phyloP scores from a whole-genome alignment of 2,329 filamentous ascomycete genomes.

The Aspergillus phoenicis region DNA sequence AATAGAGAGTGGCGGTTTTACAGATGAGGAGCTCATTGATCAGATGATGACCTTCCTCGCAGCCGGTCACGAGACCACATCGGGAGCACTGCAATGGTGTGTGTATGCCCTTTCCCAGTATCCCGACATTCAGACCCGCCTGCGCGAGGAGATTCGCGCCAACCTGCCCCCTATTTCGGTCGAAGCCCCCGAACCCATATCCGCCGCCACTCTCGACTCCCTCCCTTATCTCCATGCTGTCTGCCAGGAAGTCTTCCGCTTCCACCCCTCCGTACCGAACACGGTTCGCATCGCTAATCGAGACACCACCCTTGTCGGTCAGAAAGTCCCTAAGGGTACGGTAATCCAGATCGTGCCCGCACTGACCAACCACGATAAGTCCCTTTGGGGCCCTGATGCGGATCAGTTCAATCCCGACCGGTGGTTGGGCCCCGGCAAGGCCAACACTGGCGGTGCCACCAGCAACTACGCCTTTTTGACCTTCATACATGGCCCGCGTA shows the following conservation, averaged over 20 bases:
- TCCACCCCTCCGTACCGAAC: conserved; percentile 70
- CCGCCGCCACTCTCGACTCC: conserved; percentile 63
- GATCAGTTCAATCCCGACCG: conserved; percentile 76
- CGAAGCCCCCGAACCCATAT: conserved; percentile 66
- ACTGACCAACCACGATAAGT: conserved; percentile 69
- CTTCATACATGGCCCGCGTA: conserved; percentile 82
- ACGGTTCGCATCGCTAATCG: conserved; percentile 67
- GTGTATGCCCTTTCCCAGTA: conserved; percentile 69
- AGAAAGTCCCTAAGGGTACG: conserved; percentile 70
- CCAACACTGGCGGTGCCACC: conserved; percentile 69
- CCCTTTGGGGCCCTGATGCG: conserved; percentile 77
- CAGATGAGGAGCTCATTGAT: conserved; percentile 77
- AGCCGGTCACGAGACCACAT: conserved; percentile 79
- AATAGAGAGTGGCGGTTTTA: conserved; percentile 73
- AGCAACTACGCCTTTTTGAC: conserved; percentile 79
- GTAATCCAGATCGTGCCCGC: conserved; percentile 64
- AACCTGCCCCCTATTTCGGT: conserved; percentile 58
- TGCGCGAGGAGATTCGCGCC: conserved; percentile 69
- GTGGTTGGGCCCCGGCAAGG: conserved; percentile 60
- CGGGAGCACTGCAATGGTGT: conserved; percentile 74
- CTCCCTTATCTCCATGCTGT: conserved; percentile 81
- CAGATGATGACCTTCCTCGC: conserved; percentile 90
- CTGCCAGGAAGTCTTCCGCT: conserved; percentile 74
- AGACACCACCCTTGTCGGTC: conserved; percentile 67
- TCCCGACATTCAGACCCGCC: conserved; percentile 64